Evolutionary conservation across 805 yeast genomes (phyloP), one percentile per base, ranked within the genome.

Genomic region (Candida vaughaniae): DNA sequence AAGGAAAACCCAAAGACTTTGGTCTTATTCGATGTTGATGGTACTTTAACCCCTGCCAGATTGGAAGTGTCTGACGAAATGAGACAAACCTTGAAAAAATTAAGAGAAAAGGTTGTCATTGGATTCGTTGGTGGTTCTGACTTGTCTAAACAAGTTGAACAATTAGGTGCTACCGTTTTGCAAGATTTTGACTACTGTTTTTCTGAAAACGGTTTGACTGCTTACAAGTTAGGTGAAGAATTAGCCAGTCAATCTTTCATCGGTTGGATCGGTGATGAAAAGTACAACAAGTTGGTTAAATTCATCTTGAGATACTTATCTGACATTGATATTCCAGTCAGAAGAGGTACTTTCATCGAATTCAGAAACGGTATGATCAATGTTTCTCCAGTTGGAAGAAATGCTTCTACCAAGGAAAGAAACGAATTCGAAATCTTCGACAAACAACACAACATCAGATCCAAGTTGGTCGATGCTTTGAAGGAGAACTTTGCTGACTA

Each of bases 311-410:
- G 77, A 52, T 90, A 93, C 74, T 75, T 93, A 52, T 64, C 96
- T 37, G 84, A 84, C 30, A 63, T 93, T 38, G 98, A 93, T 49
- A 65, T 93, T 51, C 99, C 99, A 59, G 77, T 85, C 63, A 88
- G 97, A 81, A 88, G 97, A 75, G 99, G 99, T 66, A 93, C 99
- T 43, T 93, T 93, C 69, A 71, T 93, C 52, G 99, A 93, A 76
- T 93, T 93, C 78, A 87, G 99, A 80, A 93, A 93, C 66, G 99
- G 99, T 66, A 90, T 93, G 95, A 86, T 93, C 69, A 93, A 93
- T 70, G 88, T 93, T 47, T 89, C 97, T 11, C 99, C 99, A 53
- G 80, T 93, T 44, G 99, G 99, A 58, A 88, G 99, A 80, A 93
- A 93, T 64, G 98, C 98, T 45, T 82, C 95, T 27, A 88, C 88